Base-by-base conservation (phyloP, 805 yeast genomes). In the Yarrowia hollandica region DNA sequence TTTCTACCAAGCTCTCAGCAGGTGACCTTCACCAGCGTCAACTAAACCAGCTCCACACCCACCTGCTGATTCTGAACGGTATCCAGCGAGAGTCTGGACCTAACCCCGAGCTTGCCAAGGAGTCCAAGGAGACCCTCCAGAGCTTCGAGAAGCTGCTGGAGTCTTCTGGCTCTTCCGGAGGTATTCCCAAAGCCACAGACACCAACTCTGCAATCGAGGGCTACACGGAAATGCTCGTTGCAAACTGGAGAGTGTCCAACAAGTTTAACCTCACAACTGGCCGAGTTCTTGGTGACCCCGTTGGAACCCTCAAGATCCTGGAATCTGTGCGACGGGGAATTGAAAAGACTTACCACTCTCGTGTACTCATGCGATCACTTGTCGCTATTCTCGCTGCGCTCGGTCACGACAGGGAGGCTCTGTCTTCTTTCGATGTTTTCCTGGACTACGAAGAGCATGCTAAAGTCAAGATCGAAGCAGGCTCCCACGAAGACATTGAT, bases 311-410 rank as follows among this genome's bases (percentile, higher is more conserved):
- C 28, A 52, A 50, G 19, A 60, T 68, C 1, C 55, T 63, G 8
- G 61, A 59, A 10, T 35, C 61, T 0, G 60, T 68, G 21, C 38
- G 59, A 34, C 44, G 61, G 18, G 66, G 67, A 10, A 61, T 64
- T 22, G 58, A 60, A 26, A 44, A 64, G 31, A 69, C 75, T 4
- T 72, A 71, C 61, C 71, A 73, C 61, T 72, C 75, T 5, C 64
- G 68, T 5, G 58, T 60, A n/a, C 63, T 72, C 19, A 64, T 71
- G 69, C 67, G 75, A 6, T 62, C 67, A 39, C 64, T 63, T 34
- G 59, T 67, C 15, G 66, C 65, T 58, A 60, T 70, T 9, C 62
- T 71, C 7, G 41, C 63, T 4, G 64, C 66, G 7, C 60, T 67
- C n/a, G 67, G 67, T 18, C 60, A 64, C n/a, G 62, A 62, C 21